Evolutionary conservation across 2,329 filamentous ascomycete genomes (phyloP).

Genomic region (Tolypocladium amazonense): DNA sequence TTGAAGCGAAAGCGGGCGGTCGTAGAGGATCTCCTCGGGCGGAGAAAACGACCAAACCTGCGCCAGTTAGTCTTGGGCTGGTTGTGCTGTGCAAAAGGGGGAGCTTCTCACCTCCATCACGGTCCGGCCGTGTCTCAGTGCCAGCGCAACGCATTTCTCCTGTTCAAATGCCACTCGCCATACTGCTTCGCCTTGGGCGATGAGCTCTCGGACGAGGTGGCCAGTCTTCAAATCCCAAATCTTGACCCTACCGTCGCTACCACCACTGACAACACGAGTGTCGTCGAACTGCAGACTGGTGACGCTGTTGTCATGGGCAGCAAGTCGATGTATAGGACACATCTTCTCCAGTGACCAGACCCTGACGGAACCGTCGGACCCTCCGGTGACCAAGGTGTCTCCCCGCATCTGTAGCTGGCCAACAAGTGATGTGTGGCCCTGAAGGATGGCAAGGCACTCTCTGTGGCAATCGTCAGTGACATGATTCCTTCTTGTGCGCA

Average conservation of each 20-base stretch:
- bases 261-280: slow-evolving; percentile 87
- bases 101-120: slow-evolving; percentile 79
- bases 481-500: not conserved
- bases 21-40: slow-evolving; percentile 55
- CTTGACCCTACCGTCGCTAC: slow-evolving; percentile 94
- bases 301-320: slow-evolving; percentile 96
- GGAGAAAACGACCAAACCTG: slow-evolving; percentile 95
- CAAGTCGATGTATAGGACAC: slow-evolving; percentile 84
- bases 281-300: slow-evolving; percentile 97
- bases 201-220: slow-evolving; percentile 80
- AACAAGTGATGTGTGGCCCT: slow-evolving; percentile 93
- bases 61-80: not conserved
- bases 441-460: slow-evolving; percentile 80
- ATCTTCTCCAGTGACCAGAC: slow-evolving; percentile 92
- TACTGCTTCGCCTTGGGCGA: slow-evolving; percentile 84
- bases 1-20: slow-evolving; percentile 39
- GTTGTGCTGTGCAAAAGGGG: not conserved
- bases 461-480: slow-evolving; percentile 27
- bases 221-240: slow-evolving; percentile 96
- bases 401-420: slow-evolving; percentile 94
- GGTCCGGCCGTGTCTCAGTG: slow-evolving; percentile 71
- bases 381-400: slow-evolving; percentile 89
- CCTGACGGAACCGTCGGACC: slow-evolving; percentile 88
- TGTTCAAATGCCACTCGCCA: slow-evolving; percentile 98
- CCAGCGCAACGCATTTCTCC: slow-evolving; percentile 95